A percentile compares a stretch with the other conserved stretches of the same genome.
Conservation (phyloP, 768 basidiomycete genomes). For the Termitomyces sp. region DNA sequence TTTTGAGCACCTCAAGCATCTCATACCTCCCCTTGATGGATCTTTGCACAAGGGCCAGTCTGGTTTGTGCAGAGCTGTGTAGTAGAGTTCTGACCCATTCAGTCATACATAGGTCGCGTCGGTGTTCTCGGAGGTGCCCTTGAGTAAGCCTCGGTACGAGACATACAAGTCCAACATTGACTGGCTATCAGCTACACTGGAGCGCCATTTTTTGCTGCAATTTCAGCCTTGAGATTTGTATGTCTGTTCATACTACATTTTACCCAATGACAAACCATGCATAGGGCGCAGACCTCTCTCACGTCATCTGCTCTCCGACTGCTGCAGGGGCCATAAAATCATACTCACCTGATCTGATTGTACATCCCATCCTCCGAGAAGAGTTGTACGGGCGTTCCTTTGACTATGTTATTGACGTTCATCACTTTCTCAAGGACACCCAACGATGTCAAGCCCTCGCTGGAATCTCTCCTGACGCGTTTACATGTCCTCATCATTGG, state of each 20-base stretch:
- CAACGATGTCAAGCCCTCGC: constrained; percentile 45
- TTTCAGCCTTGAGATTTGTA: constrained; percentile 86
- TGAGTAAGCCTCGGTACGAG: constrained; percentile 59
- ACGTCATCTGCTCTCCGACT: constrained; percentile 94
- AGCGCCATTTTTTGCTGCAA: constrained; percentile 94
- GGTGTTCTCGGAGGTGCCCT: constrained; percentile 92
- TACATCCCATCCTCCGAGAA: constrained; percentile 86
- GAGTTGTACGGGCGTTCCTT: constrained; percentile 45
- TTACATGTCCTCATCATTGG: constrained; percentile 93
- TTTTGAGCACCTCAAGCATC: constrained; percentile 68
- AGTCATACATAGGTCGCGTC: constrained; percentile 61
- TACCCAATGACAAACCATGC: background rate
- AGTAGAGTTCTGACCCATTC: background rate
- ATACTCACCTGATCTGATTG: constrained; percentile 96
- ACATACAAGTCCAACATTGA: background rate
- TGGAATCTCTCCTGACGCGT: constrained; percentile 73
- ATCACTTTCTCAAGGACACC: constrained; percentile 37
- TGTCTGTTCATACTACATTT: constrained; percentile 20
- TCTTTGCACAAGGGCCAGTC: constrained; percentile 95
- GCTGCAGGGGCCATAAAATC: constrained; percentile 94
- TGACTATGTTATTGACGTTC: background rate
- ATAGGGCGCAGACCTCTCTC: constrained; percentile 91
- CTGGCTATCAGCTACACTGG: constrained; percentile 76
- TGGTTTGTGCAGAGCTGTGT: constrained; percentile 41
- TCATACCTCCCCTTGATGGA: constrained; percentile 90